Conservation (phyloP, 179 eudicot genomes). For the Spergularia azorica region DNA sequence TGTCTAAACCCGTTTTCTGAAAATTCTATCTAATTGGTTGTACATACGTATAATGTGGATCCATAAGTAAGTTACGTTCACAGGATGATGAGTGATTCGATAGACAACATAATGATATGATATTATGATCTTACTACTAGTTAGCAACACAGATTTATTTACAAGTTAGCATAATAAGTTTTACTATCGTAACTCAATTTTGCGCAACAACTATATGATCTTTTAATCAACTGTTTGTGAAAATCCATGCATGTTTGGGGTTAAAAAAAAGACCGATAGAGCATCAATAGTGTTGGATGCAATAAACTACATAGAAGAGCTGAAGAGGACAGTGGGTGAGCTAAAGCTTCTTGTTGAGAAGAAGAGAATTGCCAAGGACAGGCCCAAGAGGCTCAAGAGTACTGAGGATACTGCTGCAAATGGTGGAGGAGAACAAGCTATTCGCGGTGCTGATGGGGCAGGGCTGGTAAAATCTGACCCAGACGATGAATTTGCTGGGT, state of each 20-base stretch:
- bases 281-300: slow-evolving; percentile 82
- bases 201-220: too few relatives aligned
- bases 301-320: slow-evolving; percentile 74
- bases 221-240: not conserved
- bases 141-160: too few relatives aligned
- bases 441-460: slow-evolving; percentile 28
- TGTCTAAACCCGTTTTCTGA: not conserved
- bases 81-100: too few relatives aligned
- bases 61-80: too few relatives aligned
- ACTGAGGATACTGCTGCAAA: slow-evolving; percentile 33
- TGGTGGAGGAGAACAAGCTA: slow-evolving; percentile 15
- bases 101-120: too few relatives aligned
- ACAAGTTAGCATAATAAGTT: too few relatives aligned
- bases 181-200: too few relatives aligned
- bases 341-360: slow-evolving; percentile 69
- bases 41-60: too few relatives aligned
- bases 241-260: slow-evolving; percentile 1
- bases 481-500: slow-evolving; percentile 44
- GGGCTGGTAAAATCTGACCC: slow-evolving; percentile 44
- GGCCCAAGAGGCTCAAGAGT: slow-evolving; percentile 59
- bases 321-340: slow-evolving; percentile 66
- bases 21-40: too few relatives aligned
- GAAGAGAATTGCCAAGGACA: slow-evolving; percentile 53
- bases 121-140: too few relatives aligned
- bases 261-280: slow-evolving; percentile 53